phyloP scores from a whole-genome alignment of 208 protist species.

The Leishmania turanica region DNA sequence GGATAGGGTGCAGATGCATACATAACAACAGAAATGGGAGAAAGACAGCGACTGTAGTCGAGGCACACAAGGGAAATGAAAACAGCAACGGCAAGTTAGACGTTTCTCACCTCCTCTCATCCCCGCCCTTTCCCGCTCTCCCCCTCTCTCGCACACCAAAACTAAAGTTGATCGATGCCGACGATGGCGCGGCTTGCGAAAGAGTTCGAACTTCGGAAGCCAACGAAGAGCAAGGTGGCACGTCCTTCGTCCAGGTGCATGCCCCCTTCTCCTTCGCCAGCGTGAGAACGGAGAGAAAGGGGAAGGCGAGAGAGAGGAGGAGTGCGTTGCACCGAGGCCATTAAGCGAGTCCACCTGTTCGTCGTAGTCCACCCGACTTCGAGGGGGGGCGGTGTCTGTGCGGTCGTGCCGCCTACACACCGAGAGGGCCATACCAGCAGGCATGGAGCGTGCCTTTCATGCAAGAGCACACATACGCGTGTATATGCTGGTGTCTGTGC shows the following conservation, averaged over 20 bases:
- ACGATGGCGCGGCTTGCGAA: neutral
- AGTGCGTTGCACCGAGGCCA: too few relatives aligned
- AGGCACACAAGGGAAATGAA: neutral
- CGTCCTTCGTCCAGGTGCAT: neutral
- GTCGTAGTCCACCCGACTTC: too few relatives aligned
- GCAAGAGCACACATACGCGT: too few relatives aligned
- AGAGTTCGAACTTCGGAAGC: neutral
- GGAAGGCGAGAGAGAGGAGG: neutral
- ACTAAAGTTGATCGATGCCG: neutral
- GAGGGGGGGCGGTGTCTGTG: too few relatives aligned
- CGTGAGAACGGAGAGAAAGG: neutral
- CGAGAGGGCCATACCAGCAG: too few relatives aligned
- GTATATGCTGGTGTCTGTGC: too few relatives aligned
- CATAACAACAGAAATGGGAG: neutral
- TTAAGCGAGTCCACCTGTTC: too few relatives aligned
- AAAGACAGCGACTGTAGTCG: neutral
- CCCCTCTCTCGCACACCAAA: neutral
- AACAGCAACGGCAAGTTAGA: neutral
- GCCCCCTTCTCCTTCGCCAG: neutral
- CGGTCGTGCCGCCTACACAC: too few relatives aligned
- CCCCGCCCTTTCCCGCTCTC: too few relatives aligned
- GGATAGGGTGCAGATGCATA: neutral
- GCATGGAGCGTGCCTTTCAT: too few relatives aligned
- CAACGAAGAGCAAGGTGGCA: too few relatives aligned
- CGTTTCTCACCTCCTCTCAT: too few relatives aligned